Percentiles rank a stretch among this genome's conserved stretches.
These are phyloP conservation scores for Aspergillus taichungensis DNA, from an alignment of 495 filamentous ascomycete species.

Conservation along the genomic window DNA sequence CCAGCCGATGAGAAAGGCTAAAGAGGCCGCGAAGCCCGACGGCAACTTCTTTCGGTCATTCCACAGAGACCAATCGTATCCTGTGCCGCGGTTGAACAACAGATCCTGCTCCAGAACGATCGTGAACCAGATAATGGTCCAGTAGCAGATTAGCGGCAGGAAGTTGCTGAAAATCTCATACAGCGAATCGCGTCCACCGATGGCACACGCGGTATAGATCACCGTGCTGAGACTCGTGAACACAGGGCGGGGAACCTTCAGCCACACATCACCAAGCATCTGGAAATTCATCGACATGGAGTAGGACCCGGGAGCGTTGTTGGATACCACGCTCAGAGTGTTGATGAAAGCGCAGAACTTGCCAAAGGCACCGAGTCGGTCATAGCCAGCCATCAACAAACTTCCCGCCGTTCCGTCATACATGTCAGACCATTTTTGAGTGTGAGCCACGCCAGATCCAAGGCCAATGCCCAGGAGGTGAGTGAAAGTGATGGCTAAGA, in stretches of 20 bases:
- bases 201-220: constrained; percentile 37
- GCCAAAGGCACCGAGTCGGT: constrained; percentile 54
- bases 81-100: constrained; percentile 27
- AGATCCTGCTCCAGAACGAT: constrained; percentile 37
- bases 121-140: constrained; percentile 38
- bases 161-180: constrained; percentile 42
- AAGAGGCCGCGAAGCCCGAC: constrained; percentile 35
- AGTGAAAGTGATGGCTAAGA: constrained; percentile 44
- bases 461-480: constrained; percentile 67
- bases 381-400: constrained; percentile 56
- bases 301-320: constrained; percentile 62
- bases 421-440: constrained; percentile 42
- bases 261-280: constrained; percentile 53
- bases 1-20: constrained; percentile 42
- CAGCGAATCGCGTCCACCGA: constrained; percentile 40
- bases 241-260: constrained; percentile 59
- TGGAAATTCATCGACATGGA: constrained; percentile 68
- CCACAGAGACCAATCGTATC: constrained; percentile 42
- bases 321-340: constrained; percentile 59
- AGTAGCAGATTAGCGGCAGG: constrained; percentile 43
- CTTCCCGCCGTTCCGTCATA: constrained; percentile 53
- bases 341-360: constrained; percentile 62
- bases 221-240: constrained; percentile 42
- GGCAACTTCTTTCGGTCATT: constrained; percentile 32
- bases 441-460: constrained; percentile 47